These are phyloP conservation scores for Ogataea degrootiae DNA, from an alignment of 805 yeast genomes.

Conservation along the genomic window DNA sequence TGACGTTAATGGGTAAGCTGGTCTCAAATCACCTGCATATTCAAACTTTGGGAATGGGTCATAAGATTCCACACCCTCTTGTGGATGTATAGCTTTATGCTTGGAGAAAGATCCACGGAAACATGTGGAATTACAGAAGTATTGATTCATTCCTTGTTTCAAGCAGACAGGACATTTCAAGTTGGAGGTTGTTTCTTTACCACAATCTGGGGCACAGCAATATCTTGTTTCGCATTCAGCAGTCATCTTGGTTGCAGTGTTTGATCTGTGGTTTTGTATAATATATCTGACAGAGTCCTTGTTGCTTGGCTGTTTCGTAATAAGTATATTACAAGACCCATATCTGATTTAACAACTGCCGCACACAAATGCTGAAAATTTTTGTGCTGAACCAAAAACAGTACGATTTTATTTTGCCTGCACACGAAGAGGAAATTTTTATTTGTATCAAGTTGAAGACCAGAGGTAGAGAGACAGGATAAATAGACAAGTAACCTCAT, in stretches of 20 bases:
- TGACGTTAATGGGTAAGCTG: constrained; percentile 77
- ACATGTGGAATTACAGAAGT: constrained; percentile 82
- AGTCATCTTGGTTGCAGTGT: neutral
- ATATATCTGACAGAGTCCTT: too few relatives aligned
- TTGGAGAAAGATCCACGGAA: constrained; percentile 65
- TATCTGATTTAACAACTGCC: too few relatives aligned
- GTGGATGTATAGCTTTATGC: constrained; percentile 74
- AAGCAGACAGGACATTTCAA: constrained; percentile 91
- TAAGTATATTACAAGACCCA: too few relatives aligned
- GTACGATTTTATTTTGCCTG: too few relatives aligned
- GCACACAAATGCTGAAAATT: too few relatives aligned
- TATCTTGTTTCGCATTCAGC: constrained; percentile 4
- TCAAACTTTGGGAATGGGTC: constrained; percentile 83
- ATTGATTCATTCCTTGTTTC: constrained; percentile 56
- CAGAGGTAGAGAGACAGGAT: too few relatives aligned
- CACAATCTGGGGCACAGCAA: constrained; percentile 83
- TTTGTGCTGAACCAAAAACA: too few relatives aligned
- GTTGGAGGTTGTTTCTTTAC: constrained; percentile 67
- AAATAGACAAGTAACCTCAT: too few relatives aligned
- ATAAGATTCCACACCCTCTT: constrained; percentile 55
- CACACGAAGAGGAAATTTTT: too few relatives aligned
- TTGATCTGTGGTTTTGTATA: too few relatives aligned
- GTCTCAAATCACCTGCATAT: constrained; percentile 71
- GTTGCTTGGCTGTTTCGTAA: too few relatives aligned
- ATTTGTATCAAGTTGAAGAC: too few relatives aligned